Percentiles rank a stretch among this genome's conserved stretches.
Evolutionary conservation across 176 grass and related monocot genomes (phyloP).

Genomic region (Rhynchospora pubera): DNA sequence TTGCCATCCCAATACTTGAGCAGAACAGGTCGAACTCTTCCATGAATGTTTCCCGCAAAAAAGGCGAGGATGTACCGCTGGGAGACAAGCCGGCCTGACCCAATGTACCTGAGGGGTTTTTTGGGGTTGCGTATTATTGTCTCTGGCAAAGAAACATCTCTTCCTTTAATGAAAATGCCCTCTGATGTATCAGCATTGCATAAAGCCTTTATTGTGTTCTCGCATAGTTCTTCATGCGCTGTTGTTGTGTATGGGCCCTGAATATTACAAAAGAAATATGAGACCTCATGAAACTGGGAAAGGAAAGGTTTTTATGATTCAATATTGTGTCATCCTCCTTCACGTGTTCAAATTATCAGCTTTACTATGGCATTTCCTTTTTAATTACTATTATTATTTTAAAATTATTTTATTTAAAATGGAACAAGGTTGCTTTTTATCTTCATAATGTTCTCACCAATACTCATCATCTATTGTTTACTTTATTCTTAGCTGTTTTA

Average conservation of each 20-base stretch:
- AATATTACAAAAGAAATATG: neutral
- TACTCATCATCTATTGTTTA: neutral
- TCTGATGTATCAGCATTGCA: constrained; percentile 87
- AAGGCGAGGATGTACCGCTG: constrained; percentile 62
- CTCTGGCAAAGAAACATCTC: constrained; percentile 69
- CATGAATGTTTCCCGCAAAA: constrained; percentile 75
- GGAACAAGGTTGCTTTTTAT: neutral
- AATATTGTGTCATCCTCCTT: neutral
- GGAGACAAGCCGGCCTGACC: constrained; percentile 41
- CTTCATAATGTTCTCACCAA: neutral
- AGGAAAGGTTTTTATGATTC: neutral
- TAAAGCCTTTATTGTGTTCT: constrained; percentile 62
- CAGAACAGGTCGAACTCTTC: constrained; percentile 52
- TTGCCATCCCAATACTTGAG: constrained; percentile 52
- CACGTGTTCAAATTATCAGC: neutral
- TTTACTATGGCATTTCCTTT: neutral
- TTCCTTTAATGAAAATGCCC: constrained; percentile 60
- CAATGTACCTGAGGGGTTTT: constrained; percentile 48
- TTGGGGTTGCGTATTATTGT: constrained; percentile 52
- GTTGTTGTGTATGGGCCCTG: constrained; percentile 65
- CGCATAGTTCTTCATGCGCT: constrained; percentile 45
- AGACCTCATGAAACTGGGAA: neutral
- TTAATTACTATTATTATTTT: neutral
- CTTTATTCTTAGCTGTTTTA: neutral
- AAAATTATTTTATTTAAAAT: neutral